Evolutionary conservation across 495 filamentous ascomycete genomes (phyloP).

Genomic region (Aspergillus heteromorphus): DNA sequence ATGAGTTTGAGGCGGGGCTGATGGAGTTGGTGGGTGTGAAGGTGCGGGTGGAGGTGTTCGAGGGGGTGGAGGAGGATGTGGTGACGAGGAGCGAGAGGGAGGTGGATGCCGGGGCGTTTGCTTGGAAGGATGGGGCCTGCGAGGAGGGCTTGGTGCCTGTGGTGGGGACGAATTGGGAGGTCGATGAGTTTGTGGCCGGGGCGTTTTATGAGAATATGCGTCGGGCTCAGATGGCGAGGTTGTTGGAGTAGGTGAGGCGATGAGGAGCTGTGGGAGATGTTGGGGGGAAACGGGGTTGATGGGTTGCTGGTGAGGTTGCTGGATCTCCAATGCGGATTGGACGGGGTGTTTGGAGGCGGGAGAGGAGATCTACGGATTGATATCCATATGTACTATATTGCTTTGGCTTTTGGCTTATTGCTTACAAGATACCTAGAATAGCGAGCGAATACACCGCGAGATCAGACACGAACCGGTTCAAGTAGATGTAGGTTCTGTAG

Average conservation of each 20-base stretch:
- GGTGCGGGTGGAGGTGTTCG: conserved; percentile 16
- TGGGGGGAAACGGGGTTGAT: neutral
- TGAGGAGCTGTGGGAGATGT: neutral
- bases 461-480: no score
- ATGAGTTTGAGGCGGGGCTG: conserved; percentile 20
- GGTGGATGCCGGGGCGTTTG: conserved; percentile 22
- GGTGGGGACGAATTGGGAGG: conserved; percentile 9
- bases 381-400: no score
- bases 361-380: no score
- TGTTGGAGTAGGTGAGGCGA: neutral
- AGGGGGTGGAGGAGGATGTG: neutral
- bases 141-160: conserved; percentile 11
- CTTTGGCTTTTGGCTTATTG: no score
- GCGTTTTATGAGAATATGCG: conserved; percentile 20
- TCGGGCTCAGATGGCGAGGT: conserved; percentile 7
- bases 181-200: conserved; percentile 17
- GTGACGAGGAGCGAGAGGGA: conserved; percentile 6
- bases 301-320: neutral
- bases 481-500: no score
- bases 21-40: conserved; percentile 18
- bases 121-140: conserved; percentile 10
- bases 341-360: no score
- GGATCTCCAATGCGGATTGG: no score
- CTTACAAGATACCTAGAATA: no score
- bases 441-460: no score